Evolutionary conservation across 306 rosid species (phyloP).

Genomic region (Prunus campanulata): DNA sequence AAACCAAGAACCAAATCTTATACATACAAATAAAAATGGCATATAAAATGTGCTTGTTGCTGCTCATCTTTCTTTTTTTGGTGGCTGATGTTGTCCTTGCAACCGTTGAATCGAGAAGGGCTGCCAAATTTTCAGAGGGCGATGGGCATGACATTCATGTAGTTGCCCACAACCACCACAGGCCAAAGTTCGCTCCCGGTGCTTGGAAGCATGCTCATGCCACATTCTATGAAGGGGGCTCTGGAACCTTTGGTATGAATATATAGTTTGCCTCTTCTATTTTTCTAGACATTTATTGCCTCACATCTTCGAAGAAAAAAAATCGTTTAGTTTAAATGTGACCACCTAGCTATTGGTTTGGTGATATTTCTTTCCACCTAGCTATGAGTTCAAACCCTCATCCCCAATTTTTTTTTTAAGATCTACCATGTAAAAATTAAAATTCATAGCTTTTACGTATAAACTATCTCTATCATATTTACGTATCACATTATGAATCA

Average conservation of each 20-base stretch:
- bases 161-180: conserved; percentile 9
- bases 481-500: too few species aligned
- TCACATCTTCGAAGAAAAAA: neutral
- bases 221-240: conserved; percentile 73
- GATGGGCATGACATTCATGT: neutral
- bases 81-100: conserved; percentile 12
- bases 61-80: conserved; percentile 22
- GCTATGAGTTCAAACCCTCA: too few species aligned
- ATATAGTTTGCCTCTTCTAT: neutral
- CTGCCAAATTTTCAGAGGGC: neutral
- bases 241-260: conserved; percentile 51
- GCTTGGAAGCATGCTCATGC: conserved; percentile 69
- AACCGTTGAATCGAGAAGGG: neutral
- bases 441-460: too few species aligned
- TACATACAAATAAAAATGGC: conserved; percentile 4
- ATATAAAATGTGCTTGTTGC: conserved; percentile 26
- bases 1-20: neutral
- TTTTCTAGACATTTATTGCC: neutral
- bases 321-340: neutral
- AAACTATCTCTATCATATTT: too few species aligned
- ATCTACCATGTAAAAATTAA: too few species aligned
- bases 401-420: too few species aligned
- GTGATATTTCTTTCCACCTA: too few species aligned
- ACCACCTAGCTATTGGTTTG: too few species aligned
- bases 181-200: conserved; percentile 29